Evolutionary conservation across 345 rosid species (phyloP), one percentile per base, ranked within the genome.

Genomic region (Gossypium australe): DNA sequence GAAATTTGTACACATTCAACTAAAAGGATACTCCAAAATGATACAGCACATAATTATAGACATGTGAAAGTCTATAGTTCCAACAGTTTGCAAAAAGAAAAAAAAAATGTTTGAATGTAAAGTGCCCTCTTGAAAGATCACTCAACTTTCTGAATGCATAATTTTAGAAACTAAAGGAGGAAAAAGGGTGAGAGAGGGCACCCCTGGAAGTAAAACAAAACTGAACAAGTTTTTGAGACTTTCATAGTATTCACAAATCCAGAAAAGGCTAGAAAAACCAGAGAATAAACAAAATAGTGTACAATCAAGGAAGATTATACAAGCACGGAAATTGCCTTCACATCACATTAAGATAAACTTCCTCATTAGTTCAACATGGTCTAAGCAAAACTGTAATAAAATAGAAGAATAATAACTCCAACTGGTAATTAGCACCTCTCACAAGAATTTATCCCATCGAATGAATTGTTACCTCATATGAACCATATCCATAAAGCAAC

Each of bases 401-500:
- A 59, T 59, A 24, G 16, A 22, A 59, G 63, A 7, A 22, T 2
- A 22, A 57, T 57, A 10, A 57, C 61, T 22, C 16, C 4, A 8
- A 57, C 24, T 22, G 34, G 16, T 13, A 57, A 49, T 49, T 68
- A 68, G 58, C 58, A 48, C 57, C 18, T 68, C 22, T 25, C 8
- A 49, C 4, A 49, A 51, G 25, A 51, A 69, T 49, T 69, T 17
- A 51, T 52, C 60, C 45, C 24, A 11, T 29, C 2, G 24, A 70
- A 13, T 74, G 59, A 27, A 48, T 53, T 20, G 59, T 78, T 88
- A 94, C 98, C 98, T 90, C 97, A 77, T 94, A 94, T 45, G 98
- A 92, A 79, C 98, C 98, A 82, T 94, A 94, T 56, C 97, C 98
- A 76, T 92, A 86, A 34, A 94, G 97, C 78, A 89, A 79, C 41